A percentile compares a stretch with the other conserved stretches of the same genome.
Evolutionary conservation across 768 basidiomycete genomes (phyloP).

Genomic region (Lanmaoa pseudosensibilis): DNA sequence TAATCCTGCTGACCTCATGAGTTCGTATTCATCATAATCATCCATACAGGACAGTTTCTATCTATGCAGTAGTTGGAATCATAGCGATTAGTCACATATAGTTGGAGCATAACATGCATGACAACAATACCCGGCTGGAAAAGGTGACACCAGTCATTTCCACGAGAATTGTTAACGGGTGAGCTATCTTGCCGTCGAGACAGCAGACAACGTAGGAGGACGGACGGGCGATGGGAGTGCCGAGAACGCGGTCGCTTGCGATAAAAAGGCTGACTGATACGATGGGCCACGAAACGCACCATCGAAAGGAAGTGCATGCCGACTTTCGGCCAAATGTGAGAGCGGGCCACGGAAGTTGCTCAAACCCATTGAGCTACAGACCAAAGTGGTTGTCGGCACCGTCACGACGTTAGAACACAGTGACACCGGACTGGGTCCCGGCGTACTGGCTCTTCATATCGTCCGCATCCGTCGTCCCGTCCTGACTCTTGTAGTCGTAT

Average conservation of each 20-base stretch:
- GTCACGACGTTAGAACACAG: conserved; percentile 61
- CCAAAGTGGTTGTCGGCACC: conserved; percentile 3
- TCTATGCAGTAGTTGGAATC: conserved; percentile 10
- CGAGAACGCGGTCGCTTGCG: conserved; percentile 15
- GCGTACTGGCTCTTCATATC: conserved; percentile 90
- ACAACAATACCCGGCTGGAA: conserved; percentile 10
- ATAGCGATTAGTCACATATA: conserved; percentile 14
- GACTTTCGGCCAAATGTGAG: conserved; percentile 7
- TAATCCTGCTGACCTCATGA: background rate
- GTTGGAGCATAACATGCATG: conserved; percentile 25
- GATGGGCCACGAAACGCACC: conserved; percentile 8
- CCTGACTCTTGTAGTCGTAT: conserved; percentile 87
- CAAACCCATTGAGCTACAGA: conserved; percentile 13
- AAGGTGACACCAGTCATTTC: background rate
- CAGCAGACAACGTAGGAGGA: background rate
- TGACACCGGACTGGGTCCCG: conserved; percentile 81
- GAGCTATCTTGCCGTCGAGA: conserved; percentile 5
- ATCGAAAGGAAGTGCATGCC: conserved; percentile 7
- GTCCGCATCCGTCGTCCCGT: conserved; percentile 74
- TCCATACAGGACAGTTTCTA: conserved; percentile 16
- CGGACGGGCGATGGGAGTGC: background rate
- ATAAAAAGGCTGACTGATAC: conserved; percentile 13
- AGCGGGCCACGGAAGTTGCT: conserved; percentile 11
- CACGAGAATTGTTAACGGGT: conserved; percentile 2
- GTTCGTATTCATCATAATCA: conserved; percentile 21